A percentile compares a stretch with the other conserved stretches of the same genome.
Conservation (phyloP, 2,329 filamentous ascomycete genomes). For the Phaeosphaeria sp. region DNA sequence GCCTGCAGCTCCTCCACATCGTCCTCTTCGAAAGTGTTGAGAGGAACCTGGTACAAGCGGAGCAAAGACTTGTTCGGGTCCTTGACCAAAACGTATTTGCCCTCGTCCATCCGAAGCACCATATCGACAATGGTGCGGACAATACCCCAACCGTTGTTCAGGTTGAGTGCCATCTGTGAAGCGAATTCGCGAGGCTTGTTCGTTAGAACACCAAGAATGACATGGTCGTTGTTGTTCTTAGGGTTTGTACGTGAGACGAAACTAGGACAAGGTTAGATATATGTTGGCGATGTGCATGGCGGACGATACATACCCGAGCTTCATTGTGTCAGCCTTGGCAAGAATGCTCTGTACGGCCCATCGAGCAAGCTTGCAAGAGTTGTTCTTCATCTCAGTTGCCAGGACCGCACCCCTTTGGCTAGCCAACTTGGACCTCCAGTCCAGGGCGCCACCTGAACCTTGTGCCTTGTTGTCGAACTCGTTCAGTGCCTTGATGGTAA, state of each 20-base stretch:
- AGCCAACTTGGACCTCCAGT: conserved; percentile 95
- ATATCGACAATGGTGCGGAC: conserved; percentile 98
- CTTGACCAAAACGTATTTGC: conserved; percentile 80
- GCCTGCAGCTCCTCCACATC: conserved; percentile 74
- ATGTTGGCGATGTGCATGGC: background rate
- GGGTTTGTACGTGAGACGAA: conserved; percentile 96
- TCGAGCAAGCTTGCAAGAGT: conserved; percentile 96
- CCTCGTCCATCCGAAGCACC: conserved; percentile 77
- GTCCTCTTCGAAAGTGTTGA: conserved; percentile 88
- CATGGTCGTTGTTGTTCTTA: conserved; percentile 89
- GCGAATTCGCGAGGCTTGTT: conserved; percentile 99
- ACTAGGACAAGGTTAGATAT: conserved; percentile 54
- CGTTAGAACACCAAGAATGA: conserved; percentile 92
- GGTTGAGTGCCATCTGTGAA: conserved; percentile 94
- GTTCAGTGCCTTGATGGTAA: conserved; percentile 95
- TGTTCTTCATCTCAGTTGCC: conserved; percentile 99
- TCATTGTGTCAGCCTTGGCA: conserved; percentile 97
- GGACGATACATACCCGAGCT: conserved; percentile 76
- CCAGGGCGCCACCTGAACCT: conserved; percentile 89
- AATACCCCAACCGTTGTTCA: conserved; percentile 98
- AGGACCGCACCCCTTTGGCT: conserved; percentile 96
- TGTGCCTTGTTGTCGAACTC: conserved; percentile 99
- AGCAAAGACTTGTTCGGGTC: conserved; percentile 98
- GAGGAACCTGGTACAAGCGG: conserved; percentile 88
- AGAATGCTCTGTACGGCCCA: conserved; percentile 98